Conservation (phyloP, 768 basidiomycete genomes). For the Russula ochroleuca region DNA sequence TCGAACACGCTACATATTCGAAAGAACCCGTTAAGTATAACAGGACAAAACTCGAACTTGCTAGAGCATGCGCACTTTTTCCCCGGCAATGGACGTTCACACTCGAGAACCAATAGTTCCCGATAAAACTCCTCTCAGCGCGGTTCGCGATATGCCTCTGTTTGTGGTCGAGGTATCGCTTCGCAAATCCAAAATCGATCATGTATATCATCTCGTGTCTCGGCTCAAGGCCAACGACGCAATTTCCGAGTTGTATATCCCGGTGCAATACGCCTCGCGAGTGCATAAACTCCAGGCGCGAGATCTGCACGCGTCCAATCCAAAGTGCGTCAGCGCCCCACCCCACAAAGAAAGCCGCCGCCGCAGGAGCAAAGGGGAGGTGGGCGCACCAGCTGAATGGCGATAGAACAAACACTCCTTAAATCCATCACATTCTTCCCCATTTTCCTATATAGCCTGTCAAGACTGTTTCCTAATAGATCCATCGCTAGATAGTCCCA, state of each 20-base stretch:
- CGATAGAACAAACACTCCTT: constrained; percentile 67
- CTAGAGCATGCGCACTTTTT: constrained; percentile 45
- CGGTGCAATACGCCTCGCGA: constrained; percentile 66
- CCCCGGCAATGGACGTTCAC: constrained; percentile 74
- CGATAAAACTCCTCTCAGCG: constrained; percentile 65
- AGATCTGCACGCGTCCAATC: constrained; percentile 44
- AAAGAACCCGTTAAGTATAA: constrained; percentile 6
- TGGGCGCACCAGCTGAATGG: constrained; percentile 65
- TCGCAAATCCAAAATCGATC: constrained; percentile 86
- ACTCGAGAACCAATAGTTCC: constrained; percentile 82
- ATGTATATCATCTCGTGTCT: constrained; percentile 63
- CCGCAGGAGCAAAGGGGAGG: background rate
- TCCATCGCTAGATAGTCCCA: constrained; percentile 62
- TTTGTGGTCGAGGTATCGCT: constrained; percentile 62
- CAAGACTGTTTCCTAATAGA: constrained; percentile 65
- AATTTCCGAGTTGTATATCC: constrained; percentile 78
- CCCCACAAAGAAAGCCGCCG: background rate
- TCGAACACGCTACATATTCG: constrained; percentile 57
- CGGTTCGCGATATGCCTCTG: constrained; percentile 69
- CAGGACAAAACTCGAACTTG: no score
- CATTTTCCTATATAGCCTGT: constrained; percentile 52
- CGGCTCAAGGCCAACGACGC: constrained; percentile 57
- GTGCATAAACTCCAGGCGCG: constrained; percentile 74
- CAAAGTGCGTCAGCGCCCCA: constrained; percentile 1
- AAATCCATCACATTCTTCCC: constrained; percentile 61